Evolutionary conservation across 345 rosid species (phyloP), one percentile per base, ranked within the genome.

Genomic region (Hibiscus trionum): DNA sequence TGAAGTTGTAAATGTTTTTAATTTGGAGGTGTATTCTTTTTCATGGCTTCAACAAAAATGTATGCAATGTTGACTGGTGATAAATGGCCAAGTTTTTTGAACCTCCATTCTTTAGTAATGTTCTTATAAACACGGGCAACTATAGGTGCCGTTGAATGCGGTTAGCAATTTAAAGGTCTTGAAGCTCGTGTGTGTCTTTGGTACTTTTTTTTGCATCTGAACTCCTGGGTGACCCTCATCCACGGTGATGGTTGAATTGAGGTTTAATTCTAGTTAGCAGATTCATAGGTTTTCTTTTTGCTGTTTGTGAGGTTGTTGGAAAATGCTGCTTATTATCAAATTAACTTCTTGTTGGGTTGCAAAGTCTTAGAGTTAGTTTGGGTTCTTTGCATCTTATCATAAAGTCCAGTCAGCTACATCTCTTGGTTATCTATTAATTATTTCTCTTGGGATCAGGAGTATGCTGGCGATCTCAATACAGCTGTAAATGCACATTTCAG

Each of bases 401-500:
- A 15, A 67, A 73, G n/a, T 56, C n/a, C 2, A 10, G 49, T 60
- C 49, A 57, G n/a, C 11, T 37, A 70, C 37, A 21, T 31, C 35
- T 52, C 75, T 69, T 27, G 75, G 70, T 73, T 37, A 69, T 61
- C 72, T 65, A n/a, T 72, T 69, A 35, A 39, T 37, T 21, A 1
- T 65, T 58, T 75, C 65, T 33, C 29, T 69, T 80, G 73, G 65
- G 47, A 50, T 72, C 82, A 65, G 99, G 98, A 91, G 72, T 93
- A 96, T 75, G 82, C 77, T 42, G 97, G 97, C 52, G 89, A 93
- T 86, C 93, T 93, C 73, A 93, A 96, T 86, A 90, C 89, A 74
- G 96, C 99, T 63, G 88, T 96, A 72, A 89, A 96, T 89, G 88
- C 96, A 42, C 88, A 89, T 85, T 96, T 93, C 85, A 79, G 74